Conservation (phyloP, 371 early-diverging fungal species). For the Encephalitozoon hellem region DNA sequence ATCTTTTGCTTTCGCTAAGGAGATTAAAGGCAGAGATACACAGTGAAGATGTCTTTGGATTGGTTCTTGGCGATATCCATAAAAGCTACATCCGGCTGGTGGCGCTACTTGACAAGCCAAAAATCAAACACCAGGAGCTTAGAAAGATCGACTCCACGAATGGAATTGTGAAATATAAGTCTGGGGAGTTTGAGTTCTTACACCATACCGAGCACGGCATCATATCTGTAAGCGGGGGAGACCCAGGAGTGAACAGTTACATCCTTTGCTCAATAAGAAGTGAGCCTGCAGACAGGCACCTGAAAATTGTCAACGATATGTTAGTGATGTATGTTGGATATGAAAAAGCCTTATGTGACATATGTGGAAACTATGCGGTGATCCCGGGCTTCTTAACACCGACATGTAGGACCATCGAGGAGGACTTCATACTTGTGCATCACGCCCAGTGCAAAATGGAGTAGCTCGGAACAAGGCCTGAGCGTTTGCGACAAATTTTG, state of each 20-base stretch:
- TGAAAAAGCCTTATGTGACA: not conserved
- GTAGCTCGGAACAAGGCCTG: not conserved
- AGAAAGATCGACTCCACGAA: not conserved
- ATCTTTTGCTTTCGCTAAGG: not conserved
- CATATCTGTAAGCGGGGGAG: not conserved
- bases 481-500: not conserved
- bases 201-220: not conserved
- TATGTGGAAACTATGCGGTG: not conserved
- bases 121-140: not conserved
- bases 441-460: not conserved
- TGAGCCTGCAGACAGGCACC: not conserved
- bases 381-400: not conserved
- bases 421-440: not conserved
- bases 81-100: not conserved
- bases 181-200: not conserved
- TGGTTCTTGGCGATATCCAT: not conserved
- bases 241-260: not conserved
- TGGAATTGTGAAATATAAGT: not conserved
- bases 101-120: not conserved
- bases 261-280: not conserved
- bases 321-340: not conserved
- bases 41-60: not conserved
- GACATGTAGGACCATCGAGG: not conserved
- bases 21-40: not conserved
- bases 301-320: not conserved